Percentiles rank a stretch among this genome's conserved stretches.
Conservation (phyloP, 129 eudicot species). For the Logfia minima region DNA sequence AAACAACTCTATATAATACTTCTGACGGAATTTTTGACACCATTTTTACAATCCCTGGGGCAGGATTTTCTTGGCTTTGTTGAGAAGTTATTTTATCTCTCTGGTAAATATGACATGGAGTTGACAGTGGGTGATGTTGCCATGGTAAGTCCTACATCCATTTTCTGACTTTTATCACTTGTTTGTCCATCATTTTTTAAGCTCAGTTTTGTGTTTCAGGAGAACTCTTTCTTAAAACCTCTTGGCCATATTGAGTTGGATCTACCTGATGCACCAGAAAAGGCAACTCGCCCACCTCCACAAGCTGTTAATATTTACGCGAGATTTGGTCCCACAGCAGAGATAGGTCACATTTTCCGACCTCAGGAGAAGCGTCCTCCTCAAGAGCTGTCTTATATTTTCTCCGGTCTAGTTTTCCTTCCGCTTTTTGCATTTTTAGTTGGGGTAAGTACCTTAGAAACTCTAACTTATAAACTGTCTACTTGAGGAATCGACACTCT, state of each 20-base stretch:
- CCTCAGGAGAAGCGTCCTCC: constrained; percentile 87
- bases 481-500: too few relatives aligned
- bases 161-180: not conserved
- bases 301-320: constrained; percentile 53
- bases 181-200: constrained; percentile 10
- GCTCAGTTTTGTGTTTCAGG: not conserved
- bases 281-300: constrained; percentile 81
- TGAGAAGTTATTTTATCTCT: constrained; percentile 81
- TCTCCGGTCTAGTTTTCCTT: constrained; percentile 66
- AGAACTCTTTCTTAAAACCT: not conserved
- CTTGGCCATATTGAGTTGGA: not conserved
- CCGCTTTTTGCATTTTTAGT: constrained; percentile 73
- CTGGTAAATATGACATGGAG: constrained; percentile 80
- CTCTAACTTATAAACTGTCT: not conserved
- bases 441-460: constrained; percentile 59
- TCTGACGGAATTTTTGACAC: not conserved
- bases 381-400: constrained; percentile 68
- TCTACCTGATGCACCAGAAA: constrained; percentile 17
- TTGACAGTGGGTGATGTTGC: constrained; percentile 83
- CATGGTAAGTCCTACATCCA: constrained; percentile 55
- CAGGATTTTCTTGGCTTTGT: constrained; percentile 97
- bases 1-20: too few relatives aligned
- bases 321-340: constrained; percentile 81
- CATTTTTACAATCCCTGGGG: constrained; percentile 14
- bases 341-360: constrained; percentile 80